phyloP scores from a whole-genome alignment of 495 filamentous ascomycete genomes.

The Penicillium bovifimosum region DNA sequence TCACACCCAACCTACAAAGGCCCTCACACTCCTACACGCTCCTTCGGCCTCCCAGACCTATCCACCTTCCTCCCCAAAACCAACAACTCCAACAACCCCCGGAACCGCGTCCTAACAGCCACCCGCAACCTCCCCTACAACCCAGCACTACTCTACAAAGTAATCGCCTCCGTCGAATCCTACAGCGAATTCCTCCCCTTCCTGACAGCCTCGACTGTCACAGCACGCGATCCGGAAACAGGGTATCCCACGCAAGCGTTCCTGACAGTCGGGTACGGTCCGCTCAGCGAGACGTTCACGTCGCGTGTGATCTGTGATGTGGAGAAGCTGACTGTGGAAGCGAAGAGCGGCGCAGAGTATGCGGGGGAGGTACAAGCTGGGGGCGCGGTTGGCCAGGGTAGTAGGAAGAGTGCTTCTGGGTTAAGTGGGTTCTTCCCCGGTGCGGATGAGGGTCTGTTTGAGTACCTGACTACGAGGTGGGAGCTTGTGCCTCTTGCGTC shows the following conservation, averaged over 20 bases:
- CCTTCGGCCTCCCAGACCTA: constrained; percentile 31
- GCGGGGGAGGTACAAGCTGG: constrained; percentile 11
- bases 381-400: too few species aligned
- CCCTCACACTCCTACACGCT: constrained; percentile 4
- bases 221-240: constrained; percentile 46
- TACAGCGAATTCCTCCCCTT: constrained; percentile 85
- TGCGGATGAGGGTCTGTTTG: constrained; percentile 56
- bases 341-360: constrained; percentile 58
- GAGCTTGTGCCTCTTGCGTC: constrained; percentile 46
- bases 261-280: constrained; percentile 79
- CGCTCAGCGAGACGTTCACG: constrained; percentile 74
- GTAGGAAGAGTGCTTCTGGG: constrained; percentile 5
- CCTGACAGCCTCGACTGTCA: constrained; percentile 67
- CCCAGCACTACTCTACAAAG: constrained; percentile 60
- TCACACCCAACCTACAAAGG: constrained; percentile 5
- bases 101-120: constrained; percentile 55
- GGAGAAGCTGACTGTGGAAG: constrained; percentile 58
- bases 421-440: constrained; percentile 32
- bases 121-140: constrained; percentile 77
- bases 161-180: constrained; percentile 77
- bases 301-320: constrained; percentile 69
- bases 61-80: constrained; percentile 31
- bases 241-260: constrained; percentile 68
- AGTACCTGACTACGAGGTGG: constrained; percentile 75
- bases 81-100: constrained; percentile 22